These are phyloP conservation scores for Aureobasidium sp. DNA, from an alignment of 2,329 filamentous ascomycete genomes.

Conservation along the genomic window DNA sequence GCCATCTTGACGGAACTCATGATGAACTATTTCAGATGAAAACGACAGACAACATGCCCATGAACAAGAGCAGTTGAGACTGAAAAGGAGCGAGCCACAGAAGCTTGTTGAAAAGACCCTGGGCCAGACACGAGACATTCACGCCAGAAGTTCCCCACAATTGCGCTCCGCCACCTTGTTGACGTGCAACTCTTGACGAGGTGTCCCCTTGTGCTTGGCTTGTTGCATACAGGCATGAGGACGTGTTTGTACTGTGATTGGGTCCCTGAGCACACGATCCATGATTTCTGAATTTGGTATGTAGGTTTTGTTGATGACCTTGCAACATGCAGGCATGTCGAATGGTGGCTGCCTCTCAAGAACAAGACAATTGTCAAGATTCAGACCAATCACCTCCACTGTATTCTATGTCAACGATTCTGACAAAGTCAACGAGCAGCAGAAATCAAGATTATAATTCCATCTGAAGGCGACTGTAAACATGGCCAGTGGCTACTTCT, in stretches of 20 bases:
- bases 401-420: not conserved
- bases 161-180: not conserved
- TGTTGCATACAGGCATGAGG: not conserved
- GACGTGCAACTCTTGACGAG: conserved; percentile 1
- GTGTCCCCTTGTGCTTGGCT: not conserved
- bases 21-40: not conserved
- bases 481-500: conserved; percentile 13
- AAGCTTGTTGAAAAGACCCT: not conserved
- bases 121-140: not conserved
- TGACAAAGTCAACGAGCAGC: not conserved
- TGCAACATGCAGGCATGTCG: not conserved
- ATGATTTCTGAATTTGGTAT: not conserved
- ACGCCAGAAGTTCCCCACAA: not conserved
- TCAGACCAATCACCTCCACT: not conserved
- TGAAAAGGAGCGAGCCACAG: not conserved
- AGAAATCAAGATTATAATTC: not conserved
- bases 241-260: not conserved
- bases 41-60: conserved; percentile 8
- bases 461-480: not conserved
- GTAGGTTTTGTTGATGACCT: not conserved
- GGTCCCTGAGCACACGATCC: not conserved
- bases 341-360: not conserved
- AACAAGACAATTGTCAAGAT: conserved; percentile 1
- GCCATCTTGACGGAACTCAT: conserved; percentile 5
- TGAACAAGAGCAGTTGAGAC: not conserved